These are phyloP conservation scores for Diddensiella transvaalensis DNA, from an alignment of 805 yeast species.

Conservation along the genomic window DNA sequence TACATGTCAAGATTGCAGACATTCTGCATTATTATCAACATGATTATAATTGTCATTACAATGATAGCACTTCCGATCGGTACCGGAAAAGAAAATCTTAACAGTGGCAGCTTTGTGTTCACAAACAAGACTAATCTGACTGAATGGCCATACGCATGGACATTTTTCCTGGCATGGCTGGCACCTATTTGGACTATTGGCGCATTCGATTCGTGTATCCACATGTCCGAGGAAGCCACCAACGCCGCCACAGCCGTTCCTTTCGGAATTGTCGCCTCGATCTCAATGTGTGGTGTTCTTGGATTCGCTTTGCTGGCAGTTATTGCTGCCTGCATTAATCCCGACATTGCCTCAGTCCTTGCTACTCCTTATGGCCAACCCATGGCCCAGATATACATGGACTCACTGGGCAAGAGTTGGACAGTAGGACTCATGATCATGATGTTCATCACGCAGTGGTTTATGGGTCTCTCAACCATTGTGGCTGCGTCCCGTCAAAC, in stretches of 20 bases:
- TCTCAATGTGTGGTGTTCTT: slow-evolving; percentile 51
- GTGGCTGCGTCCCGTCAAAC: slow-evolving; percentile 67
- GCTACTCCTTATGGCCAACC: slow-evolving; percentile 52
- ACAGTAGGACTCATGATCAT: slow-evolving; percentile 60
- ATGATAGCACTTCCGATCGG: slow-evolving; percentile 24
- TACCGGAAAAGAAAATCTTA: slow-evolving; percentile 34
- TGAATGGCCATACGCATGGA: slow-evolving; percentile 60
- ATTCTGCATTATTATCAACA: slow-evolving; percentile 52
- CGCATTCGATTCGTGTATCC: slow-evolving; percentile 68
- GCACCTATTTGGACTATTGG: slow-evolving; percentile 76
- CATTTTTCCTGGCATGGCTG: slow-evolving; percentile 51
- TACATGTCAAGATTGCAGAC: slow-evolving; percentile 58
- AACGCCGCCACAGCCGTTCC: slow-evolving; percentile 64
- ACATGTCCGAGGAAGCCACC: slow-evolving; percentile 67
- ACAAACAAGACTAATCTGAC: slow-evolving; percentile 48
- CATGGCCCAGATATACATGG: slow-evolving; percentile 60
- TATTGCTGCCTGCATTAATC: slow-evolving; percentile 49
- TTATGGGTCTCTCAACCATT: slow-evolving; percentile 62
- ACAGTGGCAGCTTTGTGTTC: slow-evolving; percentile 52
- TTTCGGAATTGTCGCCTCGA: slow-evolving; percentile 58
- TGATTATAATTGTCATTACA: slow-evolving; percentile 50
- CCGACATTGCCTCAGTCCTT: slow-evolving; percentile 43
- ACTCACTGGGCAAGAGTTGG: slow-evolving; percentile 62
- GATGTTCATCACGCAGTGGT: slow-evolving; percentile 56
- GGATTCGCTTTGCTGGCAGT: slow-evolving; percentile 58